Percentiles rank a stretch among this genome's conserved stretches.
Evolutionary conservation across 768 basidiomycete species (phyloP).

Genomic region (Termitomyces sp.): DNA sequence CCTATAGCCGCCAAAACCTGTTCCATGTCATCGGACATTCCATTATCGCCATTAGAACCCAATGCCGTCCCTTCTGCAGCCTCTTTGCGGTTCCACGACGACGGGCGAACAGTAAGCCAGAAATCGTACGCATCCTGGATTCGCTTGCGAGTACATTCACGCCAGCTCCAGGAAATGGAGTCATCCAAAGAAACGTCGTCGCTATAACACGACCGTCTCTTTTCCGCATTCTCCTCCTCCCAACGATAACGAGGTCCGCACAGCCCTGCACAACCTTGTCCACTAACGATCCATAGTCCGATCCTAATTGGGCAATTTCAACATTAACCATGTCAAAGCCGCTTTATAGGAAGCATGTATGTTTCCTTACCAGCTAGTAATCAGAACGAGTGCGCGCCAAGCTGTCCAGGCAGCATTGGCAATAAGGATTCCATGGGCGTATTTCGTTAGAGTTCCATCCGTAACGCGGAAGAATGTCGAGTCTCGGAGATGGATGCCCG

Average conservation of each 20-base stretch:
- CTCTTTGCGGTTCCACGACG: conserved; percentile 26
- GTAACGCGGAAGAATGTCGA: conserved; percentile 62
- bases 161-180: conserved; percentile 76
- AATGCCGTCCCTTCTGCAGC: conserved; percentile 23
- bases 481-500: conserved; percentile 51
- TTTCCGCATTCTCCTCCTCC: conserved; percentile 76
- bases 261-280: conserved; percentile 71
- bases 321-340: background rate
- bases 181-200: conserved; percentile 44
- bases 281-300: conserved; percentile 75
- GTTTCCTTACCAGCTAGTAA: conserved; percentile 58
- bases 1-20: conserved; percentile 54
- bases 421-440: conserved; percentile 73
- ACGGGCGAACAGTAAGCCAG: conserved; percentile 42
- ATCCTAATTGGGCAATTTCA: conserved; percentile 36
- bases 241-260: conserved; percentile 80
- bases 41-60: conserved; percentile 14
- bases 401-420: conserved; percentile 80
- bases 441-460: conserved; percentile 65
- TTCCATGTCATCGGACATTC: conserved; percentile 47
- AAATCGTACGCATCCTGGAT: conserved; percentile 80
- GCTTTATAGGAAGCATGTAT: background rate
- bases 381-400: conserved; percentile 65
- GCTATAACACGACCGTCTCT: conserved; percentile 44
- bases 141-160: conserved; percentile 59